Base-by-base conservation (phyloP, 495 filamentous ascomycete species). In the Diplogelasinospora grovesii region DNA sequence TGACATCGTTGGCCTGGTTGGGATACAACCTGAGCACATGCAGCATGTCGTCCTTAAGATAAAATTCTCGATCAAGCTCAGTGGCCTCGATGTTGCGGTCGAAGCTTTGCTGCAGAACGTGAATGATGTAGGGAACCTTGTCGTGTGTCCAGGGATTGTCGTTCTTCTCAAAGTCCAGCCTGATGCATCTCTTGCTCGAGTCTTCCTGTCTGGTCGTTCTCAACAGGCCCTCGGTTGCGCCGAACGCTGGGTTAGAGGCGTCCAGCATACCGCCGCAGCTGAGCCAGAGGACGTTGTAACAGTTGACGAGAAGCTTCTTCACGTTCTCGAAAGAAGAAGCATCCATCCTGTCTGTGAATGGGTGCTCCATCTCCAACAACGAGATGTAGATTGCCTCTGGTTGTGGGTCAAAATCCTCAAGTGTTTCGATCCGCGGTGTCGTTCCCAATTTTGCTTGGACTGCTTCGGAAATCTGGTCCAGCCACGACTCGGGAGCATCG, bases 351-450 rank as follows among this genome's bases (percentile, higher is more conserved):
- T 41, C 20, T 9, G 52, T n/a, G 16, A 52, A 36, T 1, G 53
- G 53, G 8, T n/a, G 19, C 1, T 7, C 18, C 29, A 45, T 43
- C 23, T 52, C 49, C 6, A 39, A 22, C 11, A 22, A 41, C 22
- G 52, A 45, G 22, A 56, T 45, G 39, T 24, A 46, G 22, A 56
- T 24, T 6, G 14, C 44, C 24, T 56, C 41, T 8, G 31, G 32
- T 1, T 18, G 10, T 14, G 24, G 10, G 15, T 46, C 15, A 3
- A 42, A 26, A 3, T n/a, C n/a, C 8, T 7, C 18, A 5, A 36
- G 19, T 8, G 7, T 18, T 8, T 36, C 19, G 1, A 22, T 13
- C 13, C 8, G 8, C 8, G 18, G 14, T 9, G 8, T 8, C 7
- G 8, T 13, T 8, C 32, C 32, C 13, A 19, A 20, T 3, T 20